Evolutionary conservation across 164 flowering plant species (phyloP), one percentile per base, ranked within the genome.

Genomic region (Vitis vinifera): DNA sequence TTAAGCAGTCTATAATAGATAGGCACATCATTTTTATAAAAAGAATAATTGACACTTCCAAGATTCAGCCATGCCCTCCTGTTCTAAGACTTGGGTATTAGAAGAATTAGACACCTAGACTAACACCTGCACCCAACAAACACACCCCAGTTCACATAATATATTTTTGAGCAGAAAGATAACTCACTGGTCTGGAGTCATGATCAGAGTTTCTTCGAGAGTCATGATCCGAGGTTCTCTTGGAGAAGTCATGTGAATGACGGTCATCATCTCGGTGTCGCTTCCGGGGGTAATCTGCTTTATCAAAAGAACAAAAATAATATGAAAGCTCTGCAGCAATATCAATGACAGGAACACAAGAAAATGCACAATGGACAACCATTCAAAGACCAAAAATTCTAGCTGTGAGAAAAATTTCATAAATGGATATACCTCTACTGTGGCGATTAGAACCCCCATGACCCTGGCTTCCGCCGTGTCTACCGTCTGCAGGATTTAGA

Each of bases 251-350:
- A 68, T 84, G 82, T 37, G 81, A 80, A 58, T 75, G 84, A 50
- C 87, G 89, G 50, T 94, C 99, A 81, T 92, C 97, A 10, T 95
- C 99, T 56, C 98, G 75, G 62, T 87, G 62, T 58, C 98, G 74
- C 76, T 95, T 95, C 55, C 96, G 87, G 51, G 79, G 79, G 68
- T 78, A 85, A 80, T 91, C 98, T 92, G 83, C 56, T 63, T 56
- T 27, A 2, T 2, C 27, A 73, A 51, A 64, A 60, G 52, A 14
- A 19, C 13, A 50, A 44, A 23, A 66, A 59, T 56, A 10, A 51
- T 50, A 70, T 29, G 4, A 58, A 63, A 62, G 59, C 0, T 65
- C 59, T 65, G 27, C 10, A n/a, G 31, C 63, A 49, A 4, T 56
- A 48, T 27, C 29, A n/a, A 29, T 57, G 16, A n/a, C 47, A 55